Evolutionary conservation across 805 yeast genomes (phyloP).

Genomic region (Wickerhamomyces bisporus): DNA sequence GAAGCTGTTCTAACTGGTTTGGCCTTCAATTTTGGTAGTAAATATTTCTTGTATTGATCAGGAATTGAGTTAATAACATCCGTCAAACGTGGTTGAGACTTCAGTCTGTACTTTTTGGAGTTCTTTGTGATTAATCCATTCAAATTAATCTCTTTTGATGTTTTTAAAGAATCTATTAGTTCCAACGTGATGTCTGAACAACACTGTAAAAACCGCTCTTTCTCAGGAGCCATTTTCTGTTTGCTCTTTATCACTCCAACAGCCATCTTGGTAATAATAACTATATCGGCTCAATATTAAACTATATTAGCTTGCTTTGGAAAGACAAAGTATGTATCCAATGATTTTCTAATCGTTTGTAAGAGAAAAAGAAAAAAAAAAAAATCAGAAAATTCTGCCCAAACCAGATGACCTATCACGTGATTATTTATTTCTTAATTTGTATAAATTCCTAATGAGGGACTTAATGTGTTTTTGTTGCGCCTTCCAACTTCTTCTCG

Average conservation of each 20-base stretch:
- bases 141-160: constrained; percentile 74
- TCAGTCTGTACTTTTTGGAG: constrained; percentile 86
- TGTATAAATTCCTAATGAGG: neutral
- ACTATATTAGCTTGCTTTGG: neutral
- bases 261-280: constrained; percentile 16
- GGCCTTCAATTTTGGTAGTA: constrained; percentile 93
- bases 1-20: constrained; percentile 98
- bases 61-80: constrained; percentile 95
- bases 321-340: neutral
- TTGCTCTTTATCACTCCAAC: constrained; percentile 33
- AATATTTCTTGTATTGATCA: constrained; percentile 87
- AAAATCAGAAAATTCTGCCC: neutral
- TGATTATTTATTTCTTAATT: neutral
- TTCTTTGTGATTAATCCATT: constrained; percentile 83
- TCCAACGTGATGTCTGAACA: constrained; percentile 90
- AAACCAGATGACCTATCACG: constrained; percentile 7
- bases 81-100: constrained; percentile 89
- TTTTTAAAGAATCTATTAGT: constrained; percentile 69
- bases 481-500: too few species aligned
- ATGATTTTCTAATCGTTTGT: neutral
- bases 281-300: neutral
- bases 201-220: constrained; percentile 87
- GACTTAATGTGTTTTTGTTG: neutral
- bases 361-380: constrained; percentile 1
- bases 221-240: constrained; percentile 79